Conservation (phyloP, 164 flowering plant species). For the Annona squamosa region DNA sequence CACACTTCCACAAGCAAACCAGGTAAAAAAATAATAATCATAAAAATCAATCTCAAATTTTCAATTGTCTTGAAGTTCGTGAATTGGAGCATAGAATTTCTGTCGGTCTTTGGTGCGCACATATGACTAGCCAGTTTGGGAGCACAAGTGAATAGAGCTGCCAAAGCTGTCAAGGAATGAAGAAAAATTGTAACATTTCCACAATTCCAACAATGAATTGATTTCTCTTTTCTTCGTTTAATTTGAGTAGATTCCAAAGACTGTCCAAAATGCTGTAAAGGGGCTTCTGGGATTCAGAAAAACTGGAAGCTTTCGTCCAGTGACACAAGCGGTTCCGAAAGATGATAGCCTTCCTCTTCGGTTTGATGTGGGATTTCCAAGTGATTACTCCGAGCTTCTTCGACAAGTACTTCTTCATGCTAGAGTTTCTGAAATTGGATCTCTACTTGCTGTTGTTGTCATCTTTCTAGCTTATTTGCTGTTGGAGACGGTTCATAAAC, state of each 20-base stretch:
- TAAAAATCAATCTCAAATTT: too few species aligned
- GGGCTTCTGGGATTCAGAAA: slow-evolving; percentile 1
- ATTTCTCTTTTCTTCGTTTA: too few species aligned
- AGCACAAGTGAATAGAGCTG: neutral
- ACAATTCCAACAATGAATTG: neutral
- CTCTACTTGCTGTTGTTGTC: neutral
- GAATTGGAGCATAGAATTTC: neutral
- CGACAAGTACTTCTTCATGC: slow-evolving; percentile 40
- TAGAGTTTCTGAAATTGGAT: neutral
- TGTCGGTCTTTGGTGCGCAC: neutral
- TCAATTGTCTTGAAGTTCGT: too few species aligned
- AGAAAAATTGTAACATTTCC: too few species aligned
- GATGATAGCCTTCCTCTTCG: slow-evolving; percentile 27
- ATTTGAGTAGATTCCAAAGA: slow-evolving; percentile 1
- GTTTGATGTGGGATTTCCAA: slow-evolving; percentile 54
- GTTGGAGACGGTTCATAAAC: neutral
- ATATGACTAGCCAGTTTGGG: neutral
- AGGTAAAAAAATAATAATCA: neutral
- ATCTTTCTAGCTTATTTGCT: neutral
- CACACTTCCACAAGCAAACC: neutral
- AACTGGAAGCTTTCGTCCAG: slow-evolving; percentile 13
- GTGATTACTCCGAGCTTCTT: slow-evolving; percentile 67
- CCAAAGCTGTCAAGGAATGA: too few species aligned
- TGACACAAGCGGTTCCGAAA: slow-evolving; percentile 22
- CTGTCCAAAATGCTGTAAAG: slow-evolving; percentile 3